Base-by-base conservation (phyloP, 768 basidiomycete species). In the Xerocomellus dryophilus region DNA sequence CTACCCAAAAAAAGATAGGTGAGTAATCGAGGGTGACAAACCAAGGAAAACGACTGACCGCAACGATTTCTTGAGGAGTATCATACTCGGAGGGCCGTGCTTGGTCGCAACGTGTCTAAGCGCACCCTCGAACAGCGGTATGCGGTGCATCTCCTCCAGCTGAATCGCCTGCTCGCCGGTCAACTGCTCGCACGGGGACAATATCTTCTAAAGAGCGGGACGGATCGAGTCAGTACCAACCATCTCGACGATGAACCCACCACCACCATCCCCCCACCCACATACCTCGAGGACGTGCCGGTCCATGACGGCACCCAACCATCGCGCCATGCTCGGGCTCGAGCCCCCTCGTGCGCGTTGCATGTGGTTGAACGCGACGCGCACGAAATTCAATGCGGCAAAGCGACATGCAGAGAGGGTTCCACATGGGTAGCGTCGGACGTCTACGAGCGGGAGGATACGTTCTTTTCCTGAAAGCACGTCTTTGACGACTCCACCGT, bases 331-430 rank as follows among this genome's bases (percentile, higher is more conserved):
- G 10, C 34, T 51, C 1, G 43, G 11, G 17, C 29, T 34, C 39
- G 32, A 17, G 10, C 29, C 14, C 20, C 60, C 46, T 40, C 47
- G 50, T 3, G 40, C 39, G 9, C 54, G 57, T 21, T 55, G 54
- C 36, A 44, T 36, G 18, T 65, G 47, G 11, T 59, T 58, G 20
- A 84, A 76, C n/a, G 75, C 70, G 10, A 80, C 55, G 21, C 83
- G 74, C 12, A 76, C 81, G 51, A 83, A 85, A 58, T 85, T 86
- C 59, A 87, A 60, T 3, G 81, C 80, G 9, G 85, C 83, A 42
- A 88, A 73, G 12, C 83, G 83, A 56, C 84, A 86, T 3, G 82
- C 74, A 14, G 83, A 77, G 9, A 47, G 50, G 23, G 59, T 60
- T 35, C 39, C 53, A 34, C 74, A 71, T 36, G 68, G 63, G 40